Percentiles rank a stretch among this genome's conserved stretches.
phyloP scores from a whole-genome alignment of 768 basidiomycete species.

The Kwoniella heveanensis region DNA sequence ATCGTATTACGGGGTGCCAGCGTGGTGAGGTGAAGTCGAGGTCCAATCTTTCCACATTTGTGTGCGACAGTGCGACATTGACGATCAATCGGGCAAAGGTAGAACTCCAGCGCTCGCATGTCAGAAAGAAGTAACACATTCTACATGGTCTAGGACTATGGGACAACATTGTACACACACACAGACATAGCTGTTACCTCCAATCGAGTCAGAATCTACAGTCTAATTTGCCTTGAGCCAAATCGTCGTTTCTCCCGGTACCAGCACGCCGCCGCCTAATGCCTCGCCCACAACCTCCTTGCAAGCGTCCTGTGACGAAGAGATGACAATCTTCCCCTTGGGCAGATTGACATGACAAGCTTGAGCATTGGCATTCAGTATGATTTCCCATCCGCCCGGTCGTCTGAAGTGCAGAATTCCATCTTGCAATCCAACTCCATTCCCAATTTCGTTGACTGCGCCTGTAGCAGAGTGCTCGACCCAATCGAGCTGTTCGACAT shows the following conservation, averaged over 20 bases:
- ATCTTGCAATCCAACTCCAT: no score
- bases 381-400: conserved; percentile 35
- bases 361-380: conserved; percentile 34
- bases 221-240: not conserved
- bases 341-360: not conserved
- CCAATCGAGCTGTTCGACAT: conserved; percentile 40
- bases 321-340: not conserved
- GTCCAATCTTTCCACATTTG: no score
- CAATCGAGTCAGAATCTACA: no score
- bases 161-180: not conserved
- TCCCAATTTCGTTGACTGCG: not conserved
- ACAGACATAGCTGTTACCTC: no score
- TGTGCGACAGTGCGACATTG: no score
- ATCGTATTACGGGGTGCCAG: no score
- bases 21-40: no score
- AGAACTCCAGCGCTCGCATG: no score
- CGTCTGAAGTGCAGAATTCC: conserved; percentile 35
- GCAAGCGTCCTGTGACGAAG: not conserved
- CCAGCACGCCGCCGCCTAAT: not conserved
- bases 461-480: conserved; percentile 13
- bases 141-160: not conserved
- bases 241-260: not conserved
- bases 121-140: no score
- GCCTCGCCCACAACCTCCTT: not conserved
- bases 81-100: no score